phyloP scores from a whole-genome alignment of 257 asterid species.

The Catharanthus roseus region DNA sequence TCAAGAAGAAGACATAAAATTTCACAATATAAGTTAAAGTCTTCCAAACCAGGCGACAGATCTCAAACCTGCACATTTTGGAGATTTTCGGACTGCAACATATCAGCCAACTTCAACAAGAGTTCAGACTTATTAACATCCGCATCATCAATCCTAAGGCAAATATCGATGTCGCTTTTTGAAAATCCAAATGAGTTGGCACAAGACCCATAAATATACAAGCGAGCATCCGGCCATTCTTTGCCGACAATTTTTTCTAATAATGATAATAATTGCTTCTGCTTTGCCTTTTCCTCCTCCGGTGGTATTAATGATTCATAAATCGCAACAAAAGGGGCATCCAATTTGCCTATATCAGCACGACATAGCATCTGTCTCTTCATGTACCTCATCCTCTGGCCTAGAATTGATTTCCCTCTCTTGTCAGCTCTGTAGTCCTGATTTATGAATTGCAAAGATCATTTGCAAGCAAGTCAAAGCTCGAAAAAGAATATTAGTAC shows the following conservation, averaged over 20 bases:
- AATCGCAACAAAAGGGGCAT: slow-evolving; percentile 48
- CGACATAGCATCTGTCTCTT: slow-evolving; percentile 52
- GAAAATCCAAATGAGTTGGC: slow-evolving; percentile 94
- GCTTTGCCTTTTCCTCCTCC: slow-evolving; percentile 84
- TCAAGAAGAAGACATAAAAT: not conserved
- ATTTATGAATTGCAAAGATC: slow-evolving; percentile 12
- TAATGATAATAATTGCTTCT: slow-evolving; percentile 53
- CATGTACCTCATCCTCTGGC: slow-evolving; percentile 62
- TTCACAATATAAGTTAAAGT: not conserved
- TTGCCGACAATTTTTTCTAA: slow-evolving; percentile 59
- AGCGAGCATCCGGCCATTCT: slow-evolving; percentile 84
- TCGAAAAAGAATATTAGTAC: not conserved
- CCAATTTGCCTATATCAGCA: slow-evolving; percentile 45
- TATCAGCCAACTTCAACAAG: slow-evolving; percentile 77
- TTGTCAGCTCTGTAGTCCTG: slow-evolving; percentile 88
- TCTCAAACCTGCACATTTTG: slow-evolving; percentile 80
- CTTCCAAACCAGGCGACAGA: not conserved
- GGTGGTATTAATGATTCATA: slow-evolving; percentile 81
- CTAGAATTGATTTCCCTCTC: slow-evolving; percentile 71
- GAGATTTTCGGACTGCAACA: slow-evolving; percentile 60
- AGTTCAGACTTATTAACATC: slow-evolving; percentile 58
- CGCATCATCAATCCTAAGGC: slow-evolving; percentile 65
- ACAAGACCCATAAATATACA: slow-evolving; percentile 87
- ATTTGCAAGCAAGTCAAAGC: slow-evolving; percentile 2
- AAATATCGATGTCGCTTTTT: slow-evolving; percentile 86